These are phyloP conservation scores for Dactylella cylindrospora DNA, from an alignment of 2,329 filamentous ascomycete genomes.

Conservation along the genomic window DNA sequence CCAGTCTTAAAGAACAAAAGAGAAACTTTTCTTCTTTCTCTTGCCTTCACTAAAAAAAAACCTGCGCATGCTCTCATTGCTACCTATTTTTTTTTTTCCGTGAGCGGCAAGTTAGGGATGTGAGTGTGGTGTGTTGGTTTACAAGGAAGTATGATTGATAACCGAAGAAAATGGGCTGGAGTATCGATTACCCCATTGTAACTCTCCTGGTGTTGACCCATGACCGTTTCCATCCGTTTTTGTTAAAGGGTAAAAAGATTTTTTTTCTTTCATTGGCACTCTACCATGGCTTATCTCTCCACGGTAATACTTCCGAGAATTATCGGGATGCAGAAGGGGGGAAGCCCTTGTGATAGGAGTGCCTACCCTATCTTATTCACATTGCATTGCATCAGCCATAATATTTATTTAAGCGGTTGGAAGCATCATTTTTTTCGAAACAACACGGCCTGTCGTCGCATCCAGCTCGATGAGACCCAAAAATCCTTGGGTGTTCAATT, in stretches of 20 bases:
- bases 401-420: too few relatives aligned
- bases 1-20: neutral
- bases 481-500: too few relatives aligned
- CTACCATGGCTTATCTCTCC: too few relatives aligned
- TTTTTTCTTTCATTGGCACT: too few relatives aligned
- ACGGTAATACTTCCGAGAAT: too few relatives aligned
- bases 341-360: conserved; percentile 24
- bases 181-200: conserved; percentile 44
- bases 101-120: neutral
- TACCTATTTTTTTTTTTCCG: conserved; percentile 23
- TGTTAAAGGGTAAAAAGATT: conserved; percentile 8
- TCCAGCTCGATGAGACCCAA: too few relatives aligned
- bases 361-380: conserved; percentile 6
- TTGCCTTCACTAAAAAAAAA: conserved; percentile 20
- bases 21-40: conserved; percentile 8
- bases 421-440: too few relatives aligned
- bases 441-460: neutral
- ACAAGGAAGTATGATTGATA: conserved; percentile 42
- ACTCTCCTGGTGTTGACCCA: conserved; percentile 21
- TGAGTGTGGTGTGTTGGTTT: conserved; percentile 16
- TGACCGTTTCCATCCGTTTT: conserved; percentile 17
- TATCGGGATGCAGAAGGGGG: neutral
- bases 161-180: too few relatives aligned
- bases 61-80: too few relatives aligned
- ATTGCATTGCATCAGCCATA: too few relatives aligned